Evolutionary conservation across 176 grass and related monocot genomes (phyloP).

Genomic region (Paspalum vaginatum): DNA sequence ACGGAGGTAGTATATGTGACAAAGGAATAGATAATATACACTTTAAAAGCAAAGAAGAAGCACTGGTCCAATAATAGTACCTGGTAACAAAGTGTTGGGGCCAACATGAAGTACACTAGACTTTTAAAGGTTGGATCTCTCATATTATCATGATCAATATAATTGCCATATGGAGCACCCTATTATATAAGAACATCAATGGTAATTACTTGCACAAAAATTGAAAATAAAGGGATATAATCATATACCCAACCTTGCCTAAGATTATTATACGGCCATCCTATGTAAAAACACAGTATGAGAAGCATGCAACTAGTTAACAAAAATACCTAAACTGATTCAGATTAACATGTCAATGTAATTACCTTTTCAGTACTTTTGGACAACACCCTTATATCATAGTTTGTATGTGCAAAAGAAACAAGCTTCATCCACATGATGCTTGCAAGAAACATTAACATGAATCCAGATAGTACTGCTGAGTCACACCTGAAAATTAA

Average conservation of each 20-base stretch:
- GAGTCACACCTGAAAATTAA: slow-evolving; percentile 76
- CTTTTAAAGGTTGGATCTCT: slow-evolving; percentile 66
- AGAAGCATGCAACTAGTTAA: not conserved
- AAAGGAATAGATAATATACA: not conserved
- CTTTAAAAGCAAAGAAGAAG: not conserved
- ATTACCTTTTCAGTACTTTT: slow-evolving; percentile 84
- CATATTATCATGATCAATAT: slow-evolving; percentile 49
- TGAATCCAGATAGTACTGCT: slow-evolving; percentile 87
- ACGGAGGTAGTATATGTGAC: not conserved
- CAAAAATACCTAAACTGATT: slow-evolving; percentile 12
- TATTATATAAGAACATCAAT: slow-evolving; percentile 35
- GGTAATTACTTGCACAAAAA: slow-evolving; percentile 12
- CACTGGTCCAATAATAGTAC: slow-evolving; percentile 42
- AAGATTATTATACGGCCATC: not conserved
- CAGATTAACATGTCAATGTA: not conserved
- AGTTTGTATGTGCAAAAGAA: slow-evolving; percentile 94
- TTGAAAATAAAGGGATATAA: slow-evolving; percentile 3
- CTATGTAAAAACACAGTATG: not conserved
- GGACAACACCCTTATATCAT: slow-evolving; percentile 83
- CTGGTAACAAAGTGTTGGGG: slow-evolving; percentile 99
- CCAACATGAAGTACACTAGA: slow-evolving; percentile 79
- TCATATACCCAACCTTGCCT: slow-evolving; percentile 1
- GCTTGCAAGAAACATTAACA: slow-evolving; percentile 81
- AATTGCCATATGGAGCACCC: slow-evolving; percentile 50
- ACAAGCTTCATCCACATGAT: slow-evolving; percentile 97